Conservation (phyloP, 371 early-diverging fungal genomes). For the Encephalitozoon cuniculi region DNA sequence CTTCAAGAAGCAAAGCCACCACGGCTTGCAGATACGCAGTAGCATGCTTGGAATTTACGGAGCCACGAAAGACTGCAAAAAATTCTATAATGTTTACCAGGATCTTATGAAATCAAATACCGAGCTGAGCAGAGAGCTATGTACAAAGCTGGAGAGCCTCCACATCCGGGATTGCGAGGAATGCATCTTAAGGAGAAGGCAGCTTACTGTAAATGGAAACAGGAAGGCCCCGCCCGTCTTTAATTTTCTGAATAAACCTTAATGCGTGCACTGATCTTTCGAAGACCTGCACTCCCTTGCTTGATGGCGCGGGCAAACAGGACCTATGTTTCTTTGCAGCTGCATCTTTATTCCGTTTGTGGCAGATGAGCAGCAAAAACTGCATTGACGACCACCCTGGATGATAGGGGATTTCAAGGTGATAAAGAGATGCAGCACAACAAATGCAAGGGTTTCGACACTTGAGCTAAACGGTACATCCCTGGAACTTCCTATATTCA, state of each 20-base stretch:
- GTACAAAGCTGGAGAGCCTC: background rate
- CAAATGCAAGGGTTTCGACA: constrained; percentile 73
- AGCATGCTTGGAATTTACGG: constrained; percentile 24
- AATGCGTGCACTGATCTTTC: no score
- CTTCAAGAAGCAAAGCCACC: background rate
- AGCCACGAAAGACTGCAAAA: background rate
- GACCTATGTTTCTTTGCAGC: no score
- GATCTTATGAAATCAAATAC: constrained; percentile 9
- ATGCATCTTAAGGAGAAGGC: constrained; percentile 1
- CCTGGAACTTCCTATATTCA: constrained; percentile 78
- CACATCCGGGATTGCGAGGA: constrained; percentile 16
- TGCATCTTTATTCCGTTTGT: no score
- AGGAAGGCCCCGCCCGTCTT: background rate
- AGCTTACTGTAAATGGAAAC: background rate
- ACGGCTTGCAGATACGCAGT: background rate
- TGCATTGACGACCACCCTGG: background rate
- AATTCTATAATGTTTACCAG: constrained; percentile 24
- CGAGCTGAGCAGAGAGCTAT: constrained; percentile 5
- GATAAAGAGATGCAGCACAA: constrained; percentile 67
- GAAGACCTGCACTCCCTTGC: no score
- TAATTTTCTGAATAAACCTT: background rate
- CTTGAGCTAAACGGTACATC: constrained; percentile 72
- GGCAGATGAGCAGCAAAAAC: background rate
- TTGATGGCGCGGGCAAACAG: no score
- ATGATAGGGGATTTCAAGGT: constrained; percentile 44